A percentile compares a stretch with the other conserved stretches of the same genome.
phyloP scores from a whole-genome alignment of 306 rosid species.

The Senna siamea region DNA sequence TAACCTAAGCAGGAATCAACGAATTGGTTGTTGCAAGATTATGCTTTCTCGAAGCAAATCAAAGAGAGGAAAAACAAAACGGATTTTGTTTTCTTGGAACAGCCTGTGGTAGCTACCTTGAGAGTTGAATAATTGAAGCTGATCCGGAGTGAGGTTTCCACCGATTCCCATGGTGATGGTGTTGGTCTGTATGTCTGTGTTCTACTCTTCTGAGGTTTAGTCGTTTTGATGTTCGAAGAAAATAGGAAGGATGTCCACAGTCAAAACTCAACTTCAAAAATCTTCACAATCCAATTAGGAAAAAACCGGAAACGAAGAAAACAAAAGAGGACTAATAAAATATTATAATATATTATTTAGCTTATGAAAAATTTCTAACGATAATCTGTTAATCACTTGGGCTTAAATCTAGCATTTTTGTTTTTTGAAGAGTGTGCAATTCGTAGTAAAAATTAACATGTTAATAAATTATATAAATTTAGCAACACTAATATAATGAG shows the following conservation, averaged over 20 bases:
- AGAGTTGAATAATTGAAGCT: constrained; percentile 67
- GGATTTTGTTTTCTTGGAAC: not conserved
- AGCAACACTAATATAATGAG: no score
- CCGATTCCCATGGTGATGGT: constrained; percentile 54
- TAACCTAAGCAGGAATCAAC: constrained; percentile 51
- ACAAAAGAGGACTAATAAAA: no score
- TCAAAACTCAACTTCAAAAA: no score
- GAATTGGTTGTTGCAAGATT: constrained; percentile 13
- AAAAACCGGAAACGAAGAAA: no score
- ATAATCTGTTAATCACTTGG: no score
- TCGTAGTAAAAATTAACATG: no score
- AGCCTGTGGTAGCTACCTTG: constrained; percentile 51
- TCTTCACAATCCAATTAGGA: no score
- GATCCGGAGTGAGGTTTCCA: constrained; percentile 57
- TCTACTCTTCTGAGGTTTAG: not conserved
- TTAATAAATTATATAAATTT: no score
- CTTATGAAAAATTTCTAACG: no score
- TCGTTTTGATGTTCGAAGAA: not conserved
- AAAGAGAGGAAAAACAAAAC: not conserved
- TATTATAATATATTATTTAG: no score
- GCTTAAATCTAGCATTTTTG: no score
- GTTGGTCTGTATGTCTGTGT: not conserved
- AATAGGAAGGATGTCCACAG: not conserved
- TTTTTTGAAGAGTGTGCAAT: no score
- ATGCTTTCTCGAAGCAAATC: not conserved